phyloP scores from a whole-genome alignment of 139 green algal genomes.

The Dunaliella primolecta region DNA sequence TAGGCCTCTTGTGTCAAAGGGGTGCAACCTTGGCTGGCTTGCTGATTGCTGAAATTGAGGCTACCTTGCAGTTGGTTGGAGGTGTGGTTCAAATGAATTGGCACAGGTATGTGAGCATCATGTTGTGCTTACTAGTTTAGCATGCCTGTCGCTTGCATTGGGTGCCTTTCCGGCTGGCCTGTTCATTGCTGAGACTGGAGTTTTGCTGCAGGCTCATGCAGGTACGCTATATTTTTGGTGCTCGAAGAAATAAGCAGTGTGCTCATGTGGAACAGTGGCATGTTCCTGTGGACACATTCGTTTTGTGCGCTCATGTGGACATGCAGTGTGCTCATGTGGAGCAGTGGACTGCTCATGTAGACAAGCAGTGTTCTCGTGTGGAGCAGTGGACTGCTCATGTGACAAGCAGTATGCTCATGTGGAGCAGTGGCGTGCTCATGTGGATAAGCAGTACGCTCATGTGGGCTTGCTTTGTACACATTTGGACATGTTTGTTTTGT shows the following conservation, averaged over 20 bases:
- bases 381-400: not conserved
- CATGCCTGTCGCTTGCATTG: slow-evolving; percentile 78
- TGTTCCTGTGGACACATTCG: no score
- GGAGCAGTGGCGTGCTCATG: no score
- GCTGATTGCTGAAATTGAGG: slow-evolving; percentile 98
- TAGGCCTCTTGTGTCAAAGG: no score
- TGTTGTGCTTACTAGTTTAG: no score
- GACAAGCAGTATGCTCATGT: not conserved
- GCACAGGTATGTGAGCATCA: not conserved
- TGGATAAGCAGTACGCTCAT: no score
- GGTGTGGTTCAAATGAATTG: slow-evolving; percentile 14
- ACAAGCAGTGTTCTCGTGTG: no score
- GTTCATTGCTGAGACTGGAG: slow-evolving; percentile 89
- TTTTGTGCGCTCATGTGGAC: no score
- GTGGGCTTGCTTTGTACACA: no score
- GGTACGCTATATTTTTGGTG: not conserved
- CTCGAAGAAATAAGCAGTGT: not conserved
- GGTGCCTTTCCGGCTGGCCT: slow-evolving; percentile 75
- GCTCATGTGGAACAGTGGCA: no score
- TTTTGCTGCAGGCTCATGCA: slow-evolving; percentile 78
- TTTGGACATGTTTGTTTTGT: no score
- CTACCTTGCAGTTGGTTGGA: slow-evolving; percentile 78
- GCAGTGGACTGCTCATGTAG: no score
- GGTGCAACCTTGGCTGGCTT: slow-evolving; percentile 96
- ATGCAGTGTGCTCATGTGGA: no score